phyloP scores from a whole-genome alignment of 352 stramenopile genomes.

The Phytophthora brassicae region DNA sequence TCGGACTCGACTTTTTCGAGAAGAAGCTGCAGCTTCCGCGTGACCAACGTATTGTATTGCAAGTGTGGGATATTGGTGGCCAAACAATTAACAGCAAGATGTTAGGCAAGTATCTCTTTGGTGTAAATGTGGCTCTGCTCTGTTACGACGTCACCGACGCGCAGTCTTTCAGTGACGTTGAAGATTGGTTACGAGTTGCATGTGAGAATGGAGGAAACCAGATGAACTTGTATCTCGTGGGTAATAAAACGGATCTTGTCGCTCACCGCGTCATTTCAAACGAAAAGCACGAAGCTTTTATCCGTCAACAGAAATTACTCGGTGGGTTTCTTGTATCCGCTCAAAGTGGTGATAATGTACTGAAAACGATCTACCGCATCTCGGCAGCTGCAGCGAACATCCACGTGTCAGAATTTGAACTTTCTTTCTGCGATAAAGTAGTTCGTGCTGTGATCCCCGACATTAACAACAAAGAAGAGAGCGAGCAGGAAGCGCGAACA shows the following conservation, averaged over 20 bases:
- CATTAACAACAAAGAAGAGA: neutral
- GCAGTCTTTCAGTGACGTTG: constrained; percentile 78
- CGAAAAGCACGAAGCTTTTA: constrained; percentile 77
- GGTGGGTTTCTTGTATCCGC: constrained; percentile 84
- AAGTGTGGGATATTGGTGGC: constrained; percentile 89
- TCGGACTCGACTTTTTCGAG: constrained; percentile 88
- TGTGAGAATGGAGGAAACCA: constrained; percentile 36
- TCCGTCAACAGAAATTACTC: constrained; percentile 54
- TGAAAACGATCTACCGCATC: constrained; percentile 80
- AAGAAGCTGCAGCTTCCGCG: constrained; percentile 80
- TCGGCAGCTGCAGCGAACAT: constrained; percentile 68
- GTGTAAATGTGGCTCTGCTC: constrained; percentile 73
- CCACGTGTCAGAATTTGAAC: constrained; percentile 74
- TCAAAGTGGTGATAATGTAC: constrained; percentile 81
- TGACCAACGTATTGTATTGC: constrained; percentile 71
- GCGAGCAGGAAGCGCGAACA: constrained; percentile 53
- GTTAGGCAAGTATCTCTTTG: constrained; percentile 85
- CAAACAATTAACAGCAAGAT: constrained; percentile 90
- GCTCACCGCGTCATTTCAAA: constrained; percentile 68
- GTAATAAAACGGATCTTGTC: constrained; percentile 89
- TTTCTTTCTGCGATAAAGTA: constrained; percentile 79
- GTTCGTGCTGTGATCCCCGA: constrained; percentile 55
- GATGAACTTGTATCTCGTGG: constrained; percentile 73
- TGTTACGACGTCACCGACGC: constrained; percentile 89
- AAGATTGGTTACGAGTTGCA: constrained; percentile 76